These are phyloP conservation scores for Spinacia oleracea DNA, from an alignment of 179 eudicot genomes.

Conservation along the genomic window DNA sequence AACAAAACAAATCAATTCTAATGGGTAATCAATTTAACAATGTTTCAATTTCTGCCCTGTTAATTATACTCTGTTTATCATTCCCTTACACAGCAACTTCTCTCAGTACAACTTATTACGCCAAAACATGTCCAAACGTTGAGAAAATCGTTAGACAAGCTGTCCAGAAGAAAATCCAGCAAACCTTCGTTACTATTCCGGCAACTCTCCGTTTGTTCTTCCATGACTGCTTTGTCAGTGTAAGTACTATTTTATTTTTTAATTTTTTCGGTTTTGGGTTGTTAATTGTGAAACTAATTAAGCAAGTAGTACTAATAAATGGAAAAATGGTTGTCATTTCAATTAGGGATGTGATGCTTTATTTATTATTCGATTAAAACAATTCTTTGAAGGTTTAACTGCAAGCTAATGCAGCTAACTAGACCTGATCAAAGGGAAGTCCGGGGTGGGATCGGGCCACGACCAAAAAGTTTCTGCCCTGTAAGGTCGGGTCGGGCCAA, in stretches of 20 bases:
- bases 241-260: constrained; percentile 17
- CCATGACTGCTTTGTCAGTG: constrained; percentile 74
- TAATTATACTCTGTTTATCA: constrained; percentile 15
- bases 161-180: constrained; percentile 50
- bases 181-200: constrained; percentile 71
- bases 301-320: too few relatives aligned
- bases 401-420: too few relatives aligned
- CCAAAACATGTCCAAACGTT: constrained; percentile 64
- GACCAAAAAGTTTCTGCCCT: too few relatives aligned
- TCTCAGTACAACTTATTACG: constrained; percentile 54
- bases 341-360: too few relatives aligned
- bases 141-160: constrained; percentile 59
- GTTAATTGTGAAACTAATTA: too few relatives aligned
- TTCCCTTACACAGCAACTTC: constrained; percentile 15
- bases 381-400: too few relatives aligned
- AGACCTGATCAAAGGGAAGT: too few relatives aligned
- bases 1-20: too few relatives aligned
- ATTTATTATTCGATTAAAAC: too few relatives aligned
- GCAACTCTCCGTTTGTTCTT: constrained; percentile 71
- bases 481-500: too few relatives aligned
- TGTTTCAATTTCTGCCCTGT: constrained; percentile 12
- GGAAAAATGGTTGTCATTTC: too few relatives aligned
- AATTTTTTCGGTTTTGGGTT: neutral
- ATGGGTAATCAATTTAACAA: constrained; percentile 18
- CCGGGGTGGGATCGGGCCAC: too few relatives aligned